phyloP scores from a whole-genome alignment of 768 basidiomycete species.

The Myochromella boudieri region DNA sequence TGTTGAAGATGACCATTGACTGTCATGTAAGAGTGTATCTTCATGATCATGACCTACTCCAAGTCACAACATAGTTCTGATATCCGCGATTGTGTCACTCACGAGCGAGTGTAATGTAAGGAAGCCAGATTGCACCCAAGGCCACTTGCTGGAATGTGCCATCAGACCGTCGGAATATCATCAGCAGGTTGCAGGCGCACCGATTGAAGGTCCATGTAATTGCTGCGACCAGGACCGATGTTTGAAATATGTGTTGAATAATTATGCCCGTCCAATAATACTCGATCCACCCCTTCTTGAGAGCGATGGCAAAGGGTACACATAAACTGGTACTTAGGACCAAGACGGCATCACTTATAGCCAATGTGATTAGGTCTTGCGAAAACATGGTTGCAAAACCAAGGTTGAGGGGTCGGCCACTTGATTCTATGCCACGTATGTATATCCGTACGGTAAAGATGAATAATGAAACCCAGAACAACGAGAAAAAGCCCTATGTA shows the following conservation, averaged over 20 bases:
- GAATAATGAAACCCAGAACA: constrained; percentile 93
- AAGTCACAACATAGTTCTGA: background rate
- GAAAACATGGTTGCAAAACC: constrained; percentile 88
- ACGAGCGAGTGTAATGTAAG: constrained; percentile 85
- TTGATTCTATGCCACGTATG: constrained; percentile 72
- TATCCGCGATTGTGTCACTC: constrained; percentile 19
- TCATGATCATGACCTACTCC: constrained; percentile 80
- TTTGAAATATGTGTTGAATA: constrained; percentile 82
- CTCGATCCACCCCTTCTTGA: constrained; percentile 76
- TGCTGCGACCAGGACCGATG: constrained; percentile 64
- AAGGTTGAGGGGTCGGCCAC: constrained; percentile 74
- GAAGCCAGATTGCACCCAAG: constrained; percentile 96
- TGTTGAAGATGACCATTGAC: constrained; percentile 82
- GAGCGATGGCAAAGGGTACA: constrained; percentile 79
- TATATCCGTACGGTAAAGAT: constrained; percentile 80
- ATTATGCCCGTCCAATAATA: constrained; percentile 77
- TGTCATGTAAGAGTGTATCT: constrained; percentile 93
- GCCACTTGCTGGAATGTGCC: constrained; percentile 78
- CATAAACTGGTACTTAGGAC: constrained; percentile 74
- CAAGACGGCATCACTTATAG: constrained; percentile 80
- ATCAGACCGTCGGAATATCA: background rate
- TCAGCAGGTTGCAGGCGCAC: constrained; percentile 31
- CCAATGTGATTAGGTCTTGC: constrained; percentile 78
- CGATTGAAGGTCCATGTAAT: constrained; percentile 91
- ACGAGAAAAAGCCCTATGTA: constrained; percentile 83